A percentile compares a stretch with the other conserved stretches of the same genome.
Evolutionary conservation across 306 rosid species (phyloP).

Genomic region (Boehmeria nivea): DNA sequence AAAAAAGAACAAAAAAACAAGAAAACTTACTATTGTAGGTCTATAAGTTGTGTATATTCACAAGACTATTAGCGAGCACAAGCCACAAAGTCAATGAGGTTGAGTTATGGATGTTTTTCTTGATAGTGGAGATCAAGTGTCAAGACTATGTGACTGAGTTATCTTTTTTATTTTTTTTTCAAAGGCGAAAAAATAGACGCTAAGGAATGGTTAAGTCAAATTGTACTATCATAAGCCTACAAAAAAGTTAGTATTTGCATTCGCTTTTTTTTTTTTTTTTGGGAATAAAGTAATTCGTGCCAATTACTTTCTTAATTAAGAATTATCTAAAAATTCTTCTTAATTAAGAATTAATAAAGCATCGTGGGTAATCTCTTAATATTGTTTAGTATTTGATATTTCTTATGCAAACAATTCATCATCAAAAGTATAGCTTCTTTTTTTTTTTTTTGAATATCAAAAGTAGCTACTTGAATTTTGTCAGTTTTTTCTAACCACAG

Average conservation of each 20-base stretch:
- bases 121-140: background rate
- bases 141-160: background rate
- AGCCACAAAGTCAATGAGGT: conserved; percentile 24
- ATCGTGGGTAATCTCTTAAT: too few species aligned
- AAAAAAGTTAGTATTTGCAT: background rate
- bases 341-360: too few species aligned
- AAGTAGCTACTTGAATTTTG: too few species aligned
- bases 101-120: conserved; percentile 13
- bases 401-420: too few species aligned
- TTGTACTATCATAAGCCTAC: background rate
- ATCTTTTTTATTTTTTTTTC: background rate
- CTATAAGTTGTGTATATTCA: background rate
- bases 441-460: too few species aligned
- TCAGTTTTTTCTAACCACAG: too few species aligned
- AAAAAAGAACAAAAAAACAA: background rate
- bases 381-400: too few species aligned
- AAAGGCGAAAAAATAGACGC: background rate
- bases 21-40: background rate
- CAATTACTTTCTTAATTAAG: background rate
- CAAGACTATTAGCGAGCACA: conserved; percentile 1
- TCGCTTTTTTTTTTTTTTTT: too few species aligned
- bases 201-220: conserved; percentile 1
- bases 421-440: too few species aligned
- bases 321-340: too few species aligned
- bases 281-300: background rate